These are phyloP conservation scores for Marasmius tenuissimus DNA, from an alignment of 1,284 basidiomycete species.

Conservation along the genomic window DNA sequence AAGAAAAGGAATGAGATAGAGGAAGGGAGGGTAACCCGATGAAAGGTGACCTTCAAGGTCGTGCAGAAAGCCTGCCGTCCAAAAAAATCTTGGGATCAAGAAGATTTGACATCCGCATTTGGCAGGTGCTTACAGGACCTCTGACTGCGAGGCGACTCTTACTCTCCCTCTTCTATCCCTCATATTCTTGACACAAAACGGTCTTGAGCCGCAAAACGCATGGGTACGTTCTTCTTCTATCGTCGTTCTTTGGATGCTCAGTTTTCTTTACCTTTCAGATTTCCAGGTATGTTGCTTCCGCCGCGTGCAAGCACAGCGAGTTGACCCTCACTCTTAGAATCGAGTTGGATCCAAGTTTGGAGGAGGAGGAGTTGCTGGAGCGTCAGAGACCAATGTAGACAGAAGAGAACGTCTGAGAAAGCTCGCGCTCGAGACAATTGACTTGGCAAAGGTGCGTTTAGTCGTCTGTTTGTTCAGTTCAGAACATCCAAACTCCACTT, in stretches of 20 bases:
- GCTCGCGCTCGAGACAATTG: constrained; percentile 94
- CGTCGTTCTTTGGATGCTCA: neutral
- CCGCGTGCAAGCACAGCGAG: neutral
- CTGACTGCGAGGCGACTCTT: too few species aligned
- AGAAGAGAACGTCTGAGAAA: constrained; percentile 93
- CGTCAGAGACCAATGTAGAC: constrained; percentile 94
- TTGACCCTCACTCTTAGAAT: constrained; percentile 55
- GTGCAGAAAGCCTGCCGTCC: too few species aligned
- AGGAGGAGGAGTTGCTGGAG: constrained; percentile 90
- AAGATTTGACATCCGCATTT: too few species aligned
- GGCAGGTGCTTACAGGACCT: neutral
- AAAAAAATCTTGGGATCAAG: neutral
- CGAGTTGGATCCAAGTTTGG: constrained; percentile 96
- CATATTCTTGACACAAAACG: too few species aligned
- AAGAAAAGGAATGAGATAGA: constrained; percentile 2
- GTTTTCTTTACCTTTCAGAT: constrained; percentile 28
- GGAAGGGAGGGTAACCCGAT: neutral
- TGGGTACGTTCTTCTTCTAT: constrained; percentile 32
- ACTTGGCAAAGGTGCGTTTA: constrained; percentile 80
- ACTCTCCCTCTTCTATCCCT: too few species aligned
- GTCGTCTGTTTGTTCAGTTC: constrained; percentile 2
- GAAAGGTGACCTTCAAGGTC: neutral
- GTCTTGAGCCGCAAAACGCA: constrained; percentile 11
- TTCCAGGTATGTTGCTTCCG: constrained; percentile 36
- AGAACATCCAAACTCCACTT: constrained; percentile 1